phyloP scores from a whole-genome alignment of 805 yeast species.

The Candida silvatica region DNA sequence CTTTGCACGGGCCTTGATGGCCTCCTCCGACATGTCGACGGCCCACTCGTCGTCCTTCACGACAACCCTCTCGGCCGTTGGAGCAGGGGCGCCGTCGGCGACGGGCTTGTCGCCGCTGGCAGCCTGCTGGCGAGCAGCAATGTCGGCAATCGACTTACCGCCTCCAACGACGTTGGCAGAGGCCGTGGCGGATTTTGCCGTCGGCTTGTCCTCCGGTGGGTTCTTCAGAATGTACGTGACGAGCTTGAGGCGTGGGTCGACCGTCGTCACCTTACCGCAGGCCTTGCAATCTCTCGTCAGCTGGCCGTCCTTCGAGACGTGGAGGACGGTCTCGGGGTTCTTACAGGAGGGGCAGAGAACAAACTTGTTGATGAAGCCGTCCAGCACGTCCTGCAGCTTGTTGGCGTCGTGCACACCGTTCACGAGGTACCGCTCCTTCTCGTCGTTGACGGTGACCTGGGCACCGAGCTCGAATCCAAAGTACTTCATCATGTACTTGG shows the following conservation, averaged over 20 bases:
- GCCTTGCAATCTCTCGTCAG: constrained; percentile 95
- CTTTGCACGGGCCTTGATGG: constrained; percentile 83
- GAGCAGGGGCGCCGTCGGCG: constrained; percentile 33
- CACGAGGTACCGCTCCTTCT: constrained; percentile 78
- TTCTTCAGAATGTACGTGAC: constrained; percentile 84
- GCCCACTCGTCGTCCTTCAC: constrained; percentile 95
- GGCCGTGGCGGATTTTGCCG: constrained; percentile 75
- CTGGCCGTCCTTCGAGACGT: constrained; percentile 63
- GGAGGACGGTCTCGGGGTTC: constrained; percentile 95
- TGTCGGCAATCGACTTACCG: constrained; percentile 72
- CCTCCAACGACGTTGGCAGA: constrained; percentile 86
- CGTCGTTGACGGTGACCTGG: constrained; percentile 76
- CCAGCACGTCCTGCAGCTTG: constrained; percentile 88
- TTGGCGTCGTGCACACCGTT: constrained; percentile 91
- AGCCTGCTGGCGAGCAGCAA: constrained; percentile 44
- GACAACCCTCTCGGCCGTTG: constrained; percentile 56
- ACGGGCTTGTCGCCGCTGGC: constrained; percentile 15
- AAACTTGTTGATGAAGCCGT: constrained; percentile 87
- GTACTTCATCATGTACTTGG: constrained; percentile 84
- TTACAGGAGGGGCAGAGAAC: constrained; percentile 92
- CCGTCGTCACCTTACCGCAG: constrained; percentile 82
- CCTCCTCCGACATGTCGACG: constrained; percentile 94
- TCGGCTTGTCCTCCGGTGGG: constrained; percentile 56
- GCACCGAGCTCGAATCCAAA: constrained; percentile 98
- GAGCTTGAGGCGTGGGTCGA: constrained; percentile 81